Percentiles rank a stretch among this genome's conserved stretches.
phyloP scores from a whole-genome alignment of 768 basidiomycete species.

The Boletus vinaceobasis region DNA sequence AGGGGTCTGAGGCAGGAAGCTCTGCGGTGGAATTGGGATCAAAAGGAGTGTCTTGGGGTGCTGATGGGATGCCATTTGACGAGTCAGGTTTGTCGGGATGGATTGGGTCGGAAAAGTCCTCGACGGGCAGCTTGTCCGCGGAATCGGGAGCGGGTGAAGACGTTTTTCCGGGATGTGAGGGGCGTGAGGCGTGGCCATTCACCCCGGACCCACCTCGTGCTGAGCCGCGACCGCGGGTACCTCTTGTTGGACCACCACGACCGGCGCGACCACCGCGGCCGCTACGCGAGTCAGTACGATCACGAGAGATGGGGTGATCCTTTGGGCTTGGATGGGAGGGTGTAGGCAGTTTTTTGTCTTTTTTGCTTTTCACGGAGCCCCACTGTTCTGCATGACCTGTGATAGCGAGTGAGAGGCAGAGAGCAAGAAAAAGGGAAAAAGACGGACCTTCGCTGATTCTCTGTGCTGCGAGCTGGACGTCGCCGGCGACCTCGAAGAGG shows the following conservation, averaged over 20 bases:
- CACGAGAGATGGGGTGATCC: constrained; percentile 34
- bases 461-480: constrained; percentile 65
- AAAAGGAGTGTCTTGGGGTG: constrained; percentile 16
- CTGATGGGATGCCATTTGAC: constrained; percentile 12
- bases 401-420: constrained; percentile 9
- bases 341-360: constrained; percentile 68
- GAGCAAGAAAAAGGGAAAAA: not conserved
- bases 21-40: constrained; percentile 15
- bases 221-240: constrained; percentile 39
- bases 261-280: constrained; percentile 60
- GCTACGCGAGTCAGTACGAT: constrained; percentile 48
- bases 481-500: constrained; percentile 64
- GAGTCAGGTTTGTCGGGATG: constrained; percentile 12
- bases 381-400: constrained; percentile 75
- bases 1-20: constrained; percentile 7
- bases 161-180: constrained; percentile 23
- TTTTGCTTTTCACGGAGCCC: constrained; percentile 83
- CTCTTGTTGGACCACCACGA: constrained; percentile 53
- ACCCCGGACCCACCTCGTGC: constrained; percentile 35
- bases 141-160: constrained; percentile 35
- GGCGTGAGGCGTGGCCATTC: constrained; percentile 34
- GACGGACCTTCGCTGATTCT: constrained; percentile 69
- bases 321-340: constrained; percentile 44
- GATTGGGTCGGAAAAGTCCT: constrained; percentile 18
- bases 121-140: constrained; percentile 22